Conservation (phyloP, 148 eudicot species). For the Beta vulgaris region DNA sequence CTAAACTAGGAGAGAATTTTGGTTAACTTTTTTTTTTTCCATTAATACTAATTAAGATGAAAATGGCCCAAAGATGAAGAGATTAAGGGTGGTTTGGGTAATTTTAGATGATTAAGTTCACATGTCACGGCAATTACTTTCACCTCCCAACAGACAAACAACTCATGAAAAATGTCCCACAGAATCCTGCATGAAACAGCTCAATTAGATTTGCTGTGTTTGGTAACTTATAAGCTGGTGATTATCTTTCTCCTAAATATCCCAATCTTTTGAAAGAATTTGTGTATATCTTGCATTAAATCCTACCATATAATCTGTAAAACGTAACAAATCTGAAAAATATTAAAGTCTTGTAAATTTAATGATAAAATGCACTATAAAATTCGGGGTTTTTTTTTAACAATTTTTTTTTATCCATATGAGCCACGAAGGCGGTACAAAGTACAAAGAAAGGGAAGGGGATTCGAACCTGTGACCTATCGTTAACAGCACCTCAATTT, state of each 20-base stretch:
- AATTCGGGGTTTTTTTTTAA: no score
- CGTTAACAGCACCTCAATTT: no score
- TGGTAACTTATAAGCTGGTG: background rate
- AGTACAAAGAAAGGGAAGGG: no score
- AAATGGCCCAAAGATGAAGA: background rate
- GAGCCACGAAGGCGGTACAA: no score
- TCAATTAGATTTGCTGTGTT: slow-evolving; percentile 20
- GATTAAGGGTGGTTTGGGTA: background rate
- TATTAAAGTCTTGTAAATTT: background rate
- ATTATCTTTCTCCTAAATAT: background rate
- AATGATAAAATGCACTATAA: background rate
- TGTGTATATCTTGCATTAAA: slow-evolving; percentile 18
- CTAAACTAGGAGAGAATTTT: no score
- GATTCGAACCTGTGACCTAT: no score
- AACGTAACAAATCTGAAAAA: slow-evolving; percentile 12
- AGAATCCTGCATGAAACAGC: slow-evolving; percentile 24
- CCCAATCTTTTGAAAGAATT: slow-evolving; percentile 2
- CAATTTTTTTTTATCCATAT: no score
- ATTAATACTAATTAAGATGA: no score
- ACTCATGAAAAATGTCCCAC: slow-evolving; percentile 21
- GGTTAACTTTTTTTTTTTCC: no score
- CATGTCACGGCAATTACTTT: background rate
- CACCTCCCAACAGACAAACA: slow-evolving; percentile 17
- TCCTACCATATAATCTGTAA: slow-evolving; percentile 12
- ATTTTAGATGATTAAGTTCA: background rate